Evolutionary conservation across 1,284 basidiomycete genomes (phyloP).

Genomic region (Ganoderma lucidum): DNA sequence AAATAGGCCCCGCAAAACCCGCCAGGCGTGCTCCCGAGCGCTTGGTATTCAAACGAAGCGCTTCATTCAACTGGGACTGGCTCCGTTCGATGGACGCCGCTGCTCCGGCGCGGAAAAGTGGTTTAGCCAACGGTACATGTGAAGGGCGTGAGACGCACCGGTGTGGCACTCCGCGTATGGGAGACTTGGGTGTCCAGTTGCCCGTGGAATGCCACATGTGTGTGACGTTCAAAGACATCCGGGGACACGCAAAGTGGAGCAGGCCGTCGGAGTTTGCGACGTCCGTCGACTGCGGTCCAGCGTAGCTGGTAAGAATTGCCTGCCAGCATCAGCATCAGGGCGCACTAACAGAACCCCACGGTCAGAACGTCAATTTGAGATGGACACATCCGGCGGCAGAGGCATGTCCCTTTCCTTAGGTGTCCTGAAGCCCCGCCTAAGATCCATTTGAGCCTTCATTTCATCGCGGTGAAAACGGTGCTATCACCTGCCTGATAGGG

Average conservation of each 20-base stretch:
- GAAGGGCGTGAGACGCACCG: slow-evolving; percentile 2
- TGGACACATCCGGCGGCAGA: not conserved
- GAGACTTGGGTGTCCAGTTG: not conserved
- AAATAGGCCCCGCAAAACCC: slow-evolving; percentile 2
- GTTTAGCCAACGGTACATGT: not conserved
- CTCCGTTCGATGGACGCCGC: not conserved
- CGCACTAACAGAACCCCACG: not conserved
- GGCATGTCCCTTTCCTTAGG: too few species aligned
- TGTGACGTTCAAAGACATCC: not conserved
- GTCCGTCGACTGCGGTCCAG: not conserved
- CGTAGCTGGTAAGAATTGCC: not conserved
- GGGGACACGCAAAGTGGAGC: not conserved
- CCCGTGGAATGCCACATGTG: not conserved
- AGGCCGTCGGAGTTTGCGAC: not conserved
- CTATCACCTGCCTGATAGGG: not conserved
- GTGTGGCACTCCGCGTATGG: not conserved
- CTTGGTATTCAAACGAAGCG: not conserved
- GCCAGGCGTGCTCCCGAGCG: not conserved
- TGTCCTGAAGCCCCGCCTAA: not conserved
- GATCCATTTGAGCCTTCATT: not conserved
- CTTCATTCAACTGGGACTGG: not conserved
- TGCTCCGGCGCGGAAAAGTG: slow-evolving; percentile 3
- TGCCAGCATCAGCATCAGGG: not conserved
- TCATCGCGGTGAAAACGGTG: not conserved
- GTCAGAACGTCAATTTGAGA: not conserved